Conservation (phyloP, 192 early-diverging fungal genomes). For the Blastocladiella britannica region DNA sequence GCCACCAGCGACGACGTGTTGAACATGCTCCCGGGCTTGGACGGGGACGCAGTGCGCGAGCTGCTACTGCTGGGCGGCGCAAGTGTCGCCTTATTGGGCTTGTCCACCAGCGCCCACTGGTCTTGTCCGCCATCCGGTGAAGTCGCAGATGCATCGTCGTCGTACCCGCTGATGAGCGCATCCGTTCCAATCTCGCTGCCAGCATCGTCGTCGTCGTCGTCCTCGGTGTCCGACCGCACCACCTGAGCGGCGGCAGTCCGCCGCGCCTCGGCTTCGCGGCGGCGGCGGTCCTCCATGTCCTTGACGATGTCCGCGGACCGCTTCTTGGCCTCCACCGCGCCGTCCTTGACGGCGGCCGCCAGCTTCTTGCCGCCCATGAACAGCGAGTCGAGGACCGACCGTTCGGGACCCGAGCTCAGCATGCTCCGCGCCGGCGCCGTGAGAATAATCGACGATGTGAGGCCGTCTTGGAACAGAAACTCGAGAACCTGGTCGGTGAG, state of each 20-base stretch:
- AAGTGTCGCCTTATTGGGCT: too few species aligned
- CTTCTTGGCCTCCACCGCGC: not conserved
- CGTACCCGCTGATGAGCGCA: too few species aligned
- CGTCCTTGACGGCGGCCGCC: not conserved
- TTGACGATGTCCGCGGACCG: not conserved
- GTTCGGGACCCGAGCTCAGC: not conserved
- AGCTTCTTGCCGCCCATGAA: not conserved
- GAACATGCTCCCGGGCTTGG: too few species aligned
- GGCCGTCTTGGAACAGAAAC: not conserved
- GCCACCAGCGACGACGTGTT: too few species aligned
- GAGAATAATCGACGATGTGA: not conserved
- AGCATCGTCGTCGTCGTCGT: not conserved
- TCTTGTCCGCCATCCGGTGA: too few species aligned
- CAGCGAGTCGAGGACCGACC: not conserved
- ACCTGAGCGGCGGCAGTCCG: not conserved
- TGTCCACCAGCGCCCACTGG: too few species aligned
- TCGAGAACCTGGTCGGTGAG: not conserved
- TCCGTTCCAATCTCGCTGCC: too few species aligned
- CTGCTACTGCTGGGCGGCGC: too few species aligned
- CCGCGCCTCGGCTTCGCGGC: not conserved
- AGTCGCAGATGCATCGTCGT: too few species aligned
- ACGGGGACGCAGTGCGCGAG: too few species aligned
- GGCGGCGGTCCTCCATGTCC: not conserved
- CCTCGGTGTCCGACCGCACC: not conserved
- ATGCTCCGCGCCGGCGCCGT: not conserved